These are phyloP conservation scores for Camellia granthamiana DNA, from an alignment of 148 eudicot species.

Conservation along the genomic window DNA sequence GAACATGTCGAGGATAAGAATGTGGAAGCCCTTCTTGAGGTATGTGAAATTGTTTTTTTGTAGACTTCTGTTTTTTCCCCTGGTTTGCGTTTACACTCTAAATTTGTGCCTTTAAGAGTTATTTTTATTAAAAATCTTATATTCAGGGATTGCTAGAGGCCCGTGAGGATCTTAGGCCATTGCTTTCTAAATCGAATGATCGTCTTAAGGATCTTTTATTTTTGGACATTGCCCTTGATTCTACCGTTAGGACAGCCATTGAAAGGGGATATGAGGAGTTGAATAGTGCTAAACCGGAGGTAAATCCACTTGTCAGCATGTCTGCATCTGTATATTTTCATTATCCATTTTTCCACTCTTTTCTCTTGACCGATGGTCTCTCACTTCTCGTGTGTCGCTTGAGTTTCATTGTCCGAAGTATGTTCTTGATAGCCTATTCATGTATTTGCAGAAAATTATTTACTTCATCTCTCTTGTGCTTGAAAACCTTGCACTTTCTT, in stretches of 20 bases:
- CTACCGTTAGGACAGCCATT: slow-evolving; percentile 80
- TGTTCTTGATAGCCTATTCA: neutral
- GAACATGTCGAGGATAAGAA: slow-evolving; percentile 81
- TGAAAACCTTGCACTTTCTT: slow-evolving; percentile 89
- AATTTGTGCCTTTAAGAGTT: neutral
- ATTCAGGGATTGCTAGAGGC: slow-evolving; percentile 86
- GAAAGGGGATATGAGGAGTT: slow-evolving; percentile 96
- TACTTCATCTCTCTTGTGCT: slow-evolving; percentile 82
- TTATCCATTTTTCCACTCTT: neutral
- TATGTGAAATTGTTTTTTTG: slow-evolving; percentile 20
- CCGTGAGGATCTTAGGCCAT: slow-evolving; percentile 79
- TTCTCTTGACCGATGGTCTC: neutral
- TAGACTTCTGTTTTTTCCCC: neutral
- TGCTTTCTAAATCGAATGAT: slow-evolving; percentile 53
- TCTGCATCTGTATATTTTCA: slow-evolving; percentile 5
- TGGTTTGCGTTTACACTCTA: neutral
- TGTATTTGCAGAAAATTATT: slow-evolving; percentile 76
- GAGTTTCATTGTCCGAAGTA: neutral
- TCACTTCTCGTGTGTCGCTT: neutral
- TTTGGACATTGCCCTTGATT: slow-evolving; percentile 91
- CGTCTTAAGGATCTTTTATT: slow-evolving; percentile 90
- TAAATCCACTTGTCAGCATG: slow-evolving; percentile 25
- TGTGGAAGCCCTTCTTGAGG: slow-evolving; percentile 91
- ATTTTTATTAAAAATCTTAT: neutral
- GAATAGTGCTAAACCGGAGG: slow-evolving; percentile 85